Base-by-base conservation (phyloP, 2,329 filamentous ascomycete genomes). In the Fusarium lateritium region DNA sequence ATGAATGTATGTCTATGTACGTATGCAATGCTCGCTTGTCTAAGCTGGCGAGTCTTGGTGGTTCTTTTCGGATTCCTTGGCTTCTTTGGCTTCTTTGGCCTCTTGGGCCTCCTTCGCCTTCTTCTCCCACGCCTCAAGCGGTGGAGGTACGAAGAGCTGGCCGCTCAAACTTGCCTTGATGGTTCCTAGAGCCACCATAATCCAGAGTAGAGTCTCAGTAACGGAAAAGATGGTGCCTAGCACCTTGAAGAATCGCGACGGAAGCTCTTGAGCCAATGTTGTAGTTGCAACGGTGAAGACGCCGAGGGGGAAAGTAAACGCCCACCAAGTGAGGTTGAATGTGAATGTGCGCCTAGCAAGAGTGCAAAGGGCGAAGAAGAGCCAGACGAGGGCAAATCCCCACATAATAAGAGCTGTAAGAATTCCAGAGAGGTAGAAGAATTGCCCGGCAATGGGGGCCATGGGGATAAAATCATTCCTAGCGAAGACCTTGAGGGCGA, bases 381-480 rank as follows among this genome's bases (percentile, higher is more conserved):
- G 67, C 79, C 78, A 81, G 38, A 72, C 72, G 4, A 79, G 60
- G 2, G 75, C 77, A 22, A 76, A 75, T 0, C 75, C 78, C 79
- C 79, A 81, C 66, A 80, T 73, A 19, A 78, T 28, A 15, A 80
- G 58, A 7, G 72, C 75, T 5, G 68, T 56, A 13, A 80, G 55
- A 21, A 85, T 77, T 1, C 89, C 88, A 0, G 86, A 46, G 4
- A 85, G 78, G 67, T 90, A 90, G 9, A 89, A 80, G 10, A 89
- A 80, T 4, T 84, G 79, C 0, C 88, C 88, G 1, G 85, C 78
- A 1, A 83, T 77, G 26, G 79, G 81, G 0, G 83, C 84, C 17
- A 87, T 46, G 8, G 59, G 59, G 2, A 70, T 70, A 7, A 84
- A 4, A 59, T 76, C 4, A 0, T 77, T 79, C 8, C 55, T 40